Evolutionary conservation across 1,284 basidiomycete species (phyloP), one percentile per base, ranked within the genome.

Genomic region (Ceratobasidium theobromae): DNA sequence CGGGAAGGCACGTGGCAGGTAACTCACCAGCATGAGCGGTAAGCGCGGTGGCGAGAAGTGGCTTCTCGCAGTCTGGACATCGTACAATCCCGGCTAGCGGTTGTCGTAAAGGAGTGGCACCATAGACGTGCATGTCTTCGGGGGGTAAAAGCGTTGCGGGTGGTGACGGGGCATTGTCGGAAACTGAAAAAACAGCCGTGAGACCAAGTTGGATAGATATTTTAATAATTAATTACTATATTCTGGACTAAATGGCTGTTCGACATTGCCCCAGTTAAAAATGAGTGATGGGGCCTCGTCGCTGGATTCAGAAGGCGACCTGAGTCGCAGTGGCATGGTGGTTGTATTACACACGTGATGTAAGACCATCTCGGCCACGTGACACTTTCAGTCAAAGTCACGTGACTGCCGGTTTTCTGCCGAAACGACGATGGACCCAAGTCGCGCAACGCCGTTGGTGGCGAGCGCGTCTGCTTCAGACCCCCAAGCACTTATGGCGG

Each of bases 81-180:
- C 82, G 85, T 52, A 90, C 84, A 21, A 94, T 76, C 23, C 88
- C 90, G 49, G 89, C 82, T 62, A 76, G 89, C 79, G 23, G 81
- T 79, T 76, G 75, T 41, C 72, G 80, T 54, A 93, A 80, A 14
- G 92, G 91, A 67, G 86, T 81, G 2, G 86, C 81, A 35, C 91
- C 92, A 75, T 89, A 95, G 68, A 90, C 81, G 79, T 88, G 89
- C 92, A 94, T 94, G 74, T 93, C 90, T 68, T 83, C 84, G 6
- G 89, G 89, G 28, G 88, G 84, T 14, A 94, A 84, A 84, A 90
- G 91, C 78, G 86, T 82, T 23, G 89, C 89, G 0, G 91, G 91
- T 0, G 91, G 89, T 0, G 86, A 84, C 1, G 81, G 79, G 6
- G 68, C 66, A 53, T 32, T 64, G 33, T 67, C 67, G 40, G 58